A percentile compares a stretch with the other conserved stretches of the same genome.
phyloP scores from a whole-genome alignment of 805 yeast genomes.

The Lipomyces anomalus region DNA sequence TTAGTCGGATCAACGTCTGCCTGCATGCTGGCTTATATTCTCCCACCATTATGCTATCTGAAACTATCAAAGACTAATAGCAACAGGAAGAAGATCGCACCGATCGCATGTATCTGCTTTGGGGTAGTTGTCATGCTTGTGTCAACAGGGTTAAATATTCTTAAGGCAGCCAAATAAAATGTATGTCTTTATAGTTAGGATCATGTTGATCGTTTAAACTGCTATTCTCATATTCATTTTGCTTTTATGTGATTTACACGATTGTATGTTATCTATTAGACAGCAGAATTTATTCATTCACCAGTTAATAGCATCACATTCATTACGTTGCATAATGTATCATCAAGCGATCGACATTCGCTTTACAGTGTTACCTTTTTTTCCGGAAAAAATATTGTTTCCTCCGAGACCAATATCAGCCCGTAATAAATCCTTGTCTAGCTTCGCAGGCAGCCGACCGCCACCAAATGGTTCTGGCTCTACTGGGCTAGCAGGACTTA shows the following conservation, averaged over 20 bases:
- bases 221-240: too few relatives aligned
- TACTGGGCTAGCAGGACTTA: neutral
- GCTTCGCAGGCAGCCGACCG: neutral
- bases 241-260: neutral
- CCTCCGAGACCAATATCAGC: neutral
- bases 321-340: neutral
- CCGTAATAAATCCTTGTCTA: neutral
- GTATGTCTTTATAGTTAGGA: too few relatives aligned
- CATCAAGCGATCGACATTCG: neutral
- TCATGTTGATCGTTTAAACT: too few relatives aligned
- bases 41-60: conserved; percentile 80
- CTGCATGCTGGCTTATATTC: conserved; percentile 81
- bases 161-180: too few relatives aligned
- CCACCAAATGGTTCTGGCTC: neutral
- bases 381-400: too few relatives aligned
- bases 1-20: conserved; percentile 92
- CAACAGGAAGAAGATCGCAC: conserved; percentile 45
- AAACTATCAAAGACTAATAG: conserved; percentile 43
- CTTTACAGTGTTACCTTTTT: neutral
- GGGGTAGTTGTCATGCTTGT: conserved; percentile 74
- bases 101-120: conserved; percentile 56
- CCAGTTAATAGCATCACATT: neutral
- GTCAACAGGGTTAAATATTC: conserved; percentile 38
- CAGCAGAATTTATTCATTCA: neutral
- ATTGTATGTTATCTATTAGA: neutral